phyloP scores from a whole-genome alignment of 202 grass and related monocot species.

The Setaria viridis region DNA sequence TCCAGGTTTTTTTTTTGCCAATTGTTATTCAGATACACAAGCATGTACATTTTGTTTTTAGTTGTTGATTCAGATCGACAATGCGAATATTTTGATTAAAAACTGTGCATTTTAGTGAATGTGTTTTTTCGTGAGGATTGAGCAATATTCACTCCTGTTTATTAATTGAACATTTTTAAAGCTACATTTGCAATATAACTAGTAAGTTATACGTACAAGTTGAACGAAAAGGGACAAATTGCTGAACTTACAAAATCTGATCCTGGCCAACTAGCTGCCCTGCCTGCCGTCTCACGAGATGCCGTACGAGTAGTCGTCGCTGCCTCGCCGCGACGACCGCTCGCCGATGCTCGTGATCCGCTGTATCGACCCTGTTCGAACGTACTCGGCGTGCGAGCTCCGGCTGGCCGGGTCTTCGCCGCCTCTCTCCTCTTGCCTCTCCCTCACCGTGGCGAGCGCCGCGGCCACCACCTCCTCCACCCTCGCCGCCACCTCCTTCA shows the following conservation, averaged over 20 bases:
- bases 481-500: slow-evolving; percentile 56
- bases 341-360: slow-evolving; percentile 46
- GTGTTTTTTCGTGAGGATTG: neutral
- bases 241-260: slow-evolving; percentile 37
- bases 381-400: slow-evolving; percentile 52
- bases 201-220: neutral
- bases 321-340: slow-evolving; percentile 46
- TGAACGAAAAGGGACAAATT: neutral
- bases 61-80: neutral
- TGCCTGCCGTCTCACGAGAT: slow-evolving; percentile 56
- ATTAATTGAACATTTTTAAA: no score
- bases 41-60: neutral
- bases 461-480: slow-evolving; percentile 62
- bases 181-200: neutral
- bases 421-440: slow-evolving; percentile 18
- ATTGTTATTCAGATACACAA: neutral
- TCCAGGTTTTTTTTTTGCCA: neutral
- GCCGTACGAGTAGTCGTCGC: slow-evolving; percentile 42
- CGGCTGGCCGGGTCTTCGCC: slow-evolving; percentile 15
- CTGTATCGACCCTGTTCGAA: slow-evolving; percentile 47
- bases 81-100: neutral
- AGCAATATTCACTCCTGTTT: neutral
- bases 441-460: slow-evolving; percentile 41
- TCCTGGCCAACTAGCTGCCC: slow-evolving; percentile 22
- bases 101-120: neutral